Conservation (phyloP, 2,329 filamentous ascomycete species). For the Colletotrichum tamarilloi region DNA sequence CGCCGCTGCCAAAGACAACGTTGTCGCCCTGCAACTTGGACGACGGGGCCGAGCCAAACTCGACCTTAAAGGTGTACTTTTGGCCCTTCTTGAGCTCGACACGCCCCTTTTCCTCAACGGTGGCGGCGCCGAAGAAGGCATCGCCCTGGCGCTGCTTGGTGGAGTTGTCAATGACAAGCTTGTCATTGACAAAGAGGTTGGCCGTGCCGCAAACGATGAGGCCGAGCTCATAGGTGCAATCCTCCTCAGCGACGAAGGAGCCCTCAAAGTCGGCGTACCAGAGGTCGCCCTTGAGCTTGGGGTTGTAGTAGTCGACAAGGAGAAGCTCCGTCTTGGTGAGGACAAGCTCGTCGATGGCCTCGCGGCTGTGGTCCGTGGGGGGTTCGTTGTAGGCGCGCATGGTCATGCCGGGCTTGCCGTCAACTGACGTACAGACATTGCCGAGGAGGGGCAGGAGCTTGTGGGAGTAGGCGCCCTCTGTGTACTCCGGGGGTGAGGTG, state of each 20-base stretch:
- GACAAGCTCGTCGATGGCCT: slow-evolving; percentile 62
- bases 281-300: slow-evolving; percentile 60
- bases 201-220: slow-evolving; percentile 74
- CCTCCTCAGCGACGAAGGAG: slow-evolving; percentile 68
- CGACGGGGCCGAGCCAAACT: slow-evolving; percentile 69
- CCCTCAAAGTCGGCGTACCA: slow-evolving; percentile 74
- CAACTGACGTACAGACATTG: slow-evolving; percentile 58
- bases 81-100: slow-evolving; percentile 69
- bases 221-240: slow-evolving; percentile 72
- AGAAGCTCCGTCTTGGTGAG: slow-evolving; percentile 61
- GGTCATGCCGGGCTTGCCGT: slow-evolving; percentile 67
- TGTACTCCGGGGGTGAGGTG: slow-evolving; percentile 56
- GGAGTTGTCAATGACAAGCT: slow-evolving; percentile 73
- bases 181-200: slow-evolving; percentile 71
- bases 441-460: slow-evolving; percentile 72
- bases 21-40: slow-evolving; percentile 64
- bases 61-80: slow-evolving; percentile 67
- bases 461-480: slow-evolving; percentile 73
- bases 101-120: slow-evolving; percentile 70
- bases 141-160: slow-evolving; percentile 71
- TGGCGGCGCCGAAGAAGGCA: slow-evolving; percentile 74
- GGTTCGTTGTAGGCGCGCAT: slow-evolving; percentile 73
- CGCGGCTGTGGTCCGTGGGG: slow-evolving; percentile 57
- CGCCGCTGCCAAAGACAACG: slow-evolving; percentile 67
- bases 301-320: slow-evolving; percentile 62